Conservation (phyloP, 257 asterid genomes). For the Solanum corneliomulleri region DNA sequence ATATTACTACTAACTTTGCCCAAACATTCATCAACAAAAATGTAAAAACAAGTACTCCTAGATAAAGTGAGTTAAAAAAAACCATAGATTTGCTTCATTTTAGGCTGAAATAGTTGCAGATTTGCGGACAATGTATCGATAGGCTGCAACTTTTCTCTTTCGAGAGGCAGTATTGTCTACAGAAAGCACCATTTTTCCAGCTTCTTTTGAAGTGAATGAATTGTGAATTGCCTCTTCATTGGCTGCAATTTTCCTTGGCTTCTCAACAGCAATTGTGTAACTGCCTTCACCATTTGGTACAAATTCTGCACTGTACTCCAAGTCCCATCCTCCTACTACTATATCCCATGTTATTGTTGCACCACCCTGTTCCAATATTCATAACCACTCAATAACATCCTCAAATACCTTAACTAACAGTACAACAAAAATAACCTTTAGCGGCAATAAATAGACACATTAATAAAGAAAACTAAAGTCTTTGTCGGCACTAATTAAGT, state of each 20-base stretch:
- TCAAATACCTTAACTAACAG: not conserved
- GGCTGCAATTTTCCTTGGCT: constrained; percentile 38
- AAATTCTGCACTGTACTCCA: constrained; percentile 71
- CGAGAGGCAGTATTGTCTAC: constrained; percentile 66
- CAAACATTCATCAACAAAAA: not conserved
- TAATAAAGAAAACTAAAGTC: no score
- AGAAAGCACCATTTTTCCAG: constrained; percentile 72
- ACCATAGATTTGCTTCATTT: not conserved
- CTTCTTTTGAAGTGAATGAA: constrained; percentile 46
- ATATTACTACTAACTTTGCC: not conserved
- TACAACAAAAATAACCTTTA: no score
- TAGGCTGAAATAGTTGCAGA: constrained; percentile 10
- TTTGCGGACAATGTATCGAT: constrained; percentile 59
- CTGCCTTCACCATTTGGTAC: constrained; percentile 49
- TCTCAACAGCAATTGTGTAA: constrained; percentile 81
- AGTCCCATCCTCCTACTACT: constrained; percentile 90
- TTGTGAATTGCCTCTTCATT: constrained; percentile 51
- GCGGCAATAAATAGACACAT: no score
- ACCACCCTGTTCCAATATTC: constrained; percentile 23
- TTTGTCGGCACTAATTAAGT: no score
- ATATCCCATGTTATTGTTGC: constrained; percentile 83
- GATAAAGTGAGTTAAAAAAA: not conserved
- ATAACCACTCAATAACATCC: not conserved
- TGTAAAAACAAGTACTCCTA: not conserved
- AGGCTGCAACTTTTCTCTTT: constrained; percentile 74